Percentiles rank a stretch among this genome's conserved stretches.
These are phyloP conservation scores for Tulasnella sp. DNA, from an alignment of 768 basidiomycete genomes.

Conservation along the genomic window DNA sequence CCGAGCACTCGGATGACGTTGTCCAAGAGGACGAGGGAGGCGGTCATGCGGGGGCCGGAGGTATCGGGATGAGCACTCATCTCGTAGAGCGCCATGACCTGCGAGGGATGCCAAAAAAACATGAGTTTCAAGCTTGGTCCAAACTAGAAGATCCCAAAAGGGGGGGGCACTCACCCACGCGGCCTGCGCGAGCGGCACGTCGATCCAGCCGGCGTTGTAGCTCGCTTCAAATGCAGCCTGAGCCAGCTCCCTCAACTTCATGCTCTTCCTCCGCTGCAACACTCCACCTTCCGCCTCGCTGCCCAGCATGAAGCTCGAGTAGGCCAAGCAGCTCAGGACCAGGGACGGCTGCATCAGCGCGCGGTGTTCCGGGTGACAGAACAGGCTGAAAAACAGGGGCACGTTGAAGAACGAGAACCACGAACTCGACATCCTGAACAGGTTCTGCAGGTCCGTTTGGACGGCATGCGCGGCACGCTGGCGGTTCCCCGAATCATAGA, in stretches of 20 bases:
- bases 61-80: slow-evolving; percentile 20
- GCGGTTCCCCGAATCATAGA: slow-evolving; percentile 5
- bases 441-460: neutral
- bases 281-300: slow-evolving; percentile 22
- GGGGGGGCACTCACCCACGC: slow-evolving; percentile 28
- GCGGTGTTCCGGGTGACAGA: slow-evolving; percentile 23
- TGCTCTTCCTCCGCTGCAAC: slow-evolving; percentile 11
- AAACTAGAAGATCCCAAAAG: too few relatives aligned
- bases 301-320: slow-evolving; percentile 18
- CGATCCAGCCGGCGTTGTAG: slow-evolving; percentile 27
- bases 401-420: slow-evolving; percentile 29
- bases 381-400: slow-evolving; percentile 24
- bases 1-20: slow-evolving; percentile 22
- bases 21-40: slow-evolving; percentile 12
- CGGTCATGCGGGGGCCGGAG: neutral
- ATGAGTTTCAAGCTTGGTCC: too few relatives aligned
- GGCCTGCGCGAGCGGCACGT: slow-evolving; percentile 22
- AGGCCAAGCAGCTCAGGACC: slow-evolving; percentile 21
- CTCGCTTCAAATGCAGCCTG: slow-evolving; percentile 25
- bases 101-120: too few relatives aligned
- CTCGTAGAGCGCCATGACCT: slow-evolving; percentile 26
- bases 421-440: slow-evolving; percentile 20
- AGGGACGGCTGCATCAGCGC: slow-evolving; percentile 24
- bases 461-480: neutral
- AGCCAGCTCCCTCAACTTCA: slow-evolving; percentile 23